A percentile compares a stretch with the other conserved stretches of the same genome.
These are phyloP conservation scores for Colletotrichum coccodes DNA, from an alignment of 2,329 filamentous ascomycete species.

Conservation along the genomic window DNA sequence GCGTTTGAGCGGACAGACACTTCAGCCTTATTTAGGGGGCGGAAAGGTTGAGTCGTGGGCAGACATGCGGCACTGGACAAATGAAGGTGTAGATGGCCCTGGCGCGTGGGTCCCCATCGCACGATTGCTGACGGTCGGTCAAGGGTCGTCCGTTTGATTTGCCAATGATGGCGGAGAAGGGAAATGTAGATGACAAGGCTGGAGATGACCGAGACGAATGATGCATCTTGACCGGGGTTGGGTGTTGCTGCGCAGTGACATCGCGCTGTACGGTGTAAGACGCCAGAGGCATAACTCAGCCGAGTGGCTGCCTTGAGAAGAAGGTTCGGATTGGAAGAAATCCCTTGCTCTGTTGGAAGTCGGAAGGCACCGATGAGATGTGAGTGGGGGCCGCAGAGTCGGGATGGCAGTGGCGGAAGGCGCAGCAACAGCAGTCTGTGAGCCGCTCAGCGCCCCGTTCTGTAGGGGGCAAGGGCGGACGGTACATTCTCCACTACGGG, in stretches of 20 bases:
- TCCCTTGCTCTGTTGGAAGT: neutral
- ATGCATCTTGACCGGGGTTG: neutral
- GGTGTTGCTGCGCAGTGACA: neutral
- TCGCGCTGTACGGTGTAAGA: neutral
- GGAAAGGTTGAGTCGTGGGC: neutral
- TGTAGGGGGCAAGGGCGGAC: slow-evolving; percentile 1
- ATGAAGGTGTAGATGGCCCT: neutral
- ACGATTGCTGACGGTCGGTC: slow-evolving; percentile 17
- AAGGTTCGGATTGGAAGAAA: neutral
- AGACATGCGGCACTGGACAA: slow-evolving; percentile 2
- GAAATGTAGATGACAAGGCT: neutral
- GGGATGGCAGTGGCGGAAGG: slow-evolving; percentile 16
- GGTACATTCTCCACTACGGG: slow-evolving; percentile 2
- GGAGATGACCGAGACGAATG: slow-evolving; percentile 12
- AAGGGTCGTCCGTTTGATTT: neutral
- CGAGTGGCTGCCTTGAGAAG: slow-evolving; percentile 3
- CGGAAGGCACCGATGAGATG: neutral
- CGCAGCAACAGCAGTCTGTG: slow-evolving; percentile 4
- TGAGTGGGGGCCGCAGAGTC: neutral
- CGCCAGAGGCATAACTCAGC: neutral
- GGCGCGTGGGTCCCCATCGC: neutral
- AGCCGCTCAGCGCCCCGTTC: slow-evolving; percentile 6
- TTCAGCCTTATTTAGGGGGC: slow-evolving; percentile 22
- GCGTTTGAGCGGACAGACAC: neutral
- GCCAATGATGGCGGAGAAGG: neutral